Percentiles rank a stretch among this genome's conserved stretches.
These are phyloP conservation scores for Venturia effusa DNA, from an alignment of 2,329 filamentous ascomycete genomes.

Conservation along the genomic window DNA sequence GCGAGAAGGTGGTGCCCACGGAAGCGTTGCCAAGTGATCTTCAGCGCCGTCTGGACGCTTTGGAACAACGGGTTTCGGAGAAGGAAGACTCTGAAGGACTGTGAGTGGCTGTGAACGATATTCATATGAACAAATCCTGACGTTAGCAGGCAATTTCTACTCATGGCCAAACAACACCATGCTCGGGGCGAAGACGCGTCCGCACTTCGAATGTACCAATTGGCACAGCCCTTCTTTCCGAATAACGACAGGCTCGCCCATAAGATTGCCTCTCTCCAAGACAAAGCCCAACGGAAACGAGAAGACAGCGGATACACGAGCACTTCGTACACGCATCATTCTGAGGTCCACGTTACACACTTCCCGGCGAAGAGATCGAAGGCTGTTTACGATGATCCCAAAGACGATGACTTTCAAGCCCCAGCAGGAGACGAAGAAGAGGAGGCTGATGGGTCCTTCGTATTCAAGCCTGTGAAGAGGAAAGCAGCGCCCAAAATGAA, in stretches of 20 bases:
- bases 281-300: conserved; percentile 35
- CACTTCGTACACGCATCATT: background rate
- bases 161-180: conserved; percentile 89
- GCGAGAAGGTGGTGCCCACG: conserved; percentile 39
- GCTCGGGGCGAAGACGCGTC: conserved; percentile 68
- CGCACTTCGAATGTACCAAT: conserved; percentile 75
- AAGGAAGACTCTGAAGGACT: conserved; percentile 69
- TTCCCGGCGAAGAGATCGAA: background rate
- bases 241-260: conserved; percentile 62
- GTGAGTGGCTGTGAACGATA: background rate
- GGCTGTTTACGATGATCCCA: conserved; percentile 7
- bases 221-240: conserved; percentile 76
- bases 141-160: conserved; percentile 48
- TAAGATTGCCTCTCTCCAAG: conserved; percentile 45
- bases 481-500: conserved; percentile 22
- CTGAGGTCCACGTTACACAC: background rate
- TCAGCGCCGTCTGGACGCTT: conserved; percentile 66
- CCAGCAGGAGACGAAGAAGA: conserved; percentile 28
- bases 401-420: conserved; percentile 12
- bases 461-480: conserved; percentile 24
- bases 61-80: conserved; percentile 75
- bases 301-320: conserved; percentile 6
- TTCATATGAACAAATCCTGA: background rate
- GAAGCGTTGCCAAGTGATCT: conserved; percentile 60
- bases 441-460: conserved; percentile 30